Evolutionary conservation across 1,284 basidiomycete species (phyloP).

Genomic region (Exobasidium cylindrosporum): DNA sequence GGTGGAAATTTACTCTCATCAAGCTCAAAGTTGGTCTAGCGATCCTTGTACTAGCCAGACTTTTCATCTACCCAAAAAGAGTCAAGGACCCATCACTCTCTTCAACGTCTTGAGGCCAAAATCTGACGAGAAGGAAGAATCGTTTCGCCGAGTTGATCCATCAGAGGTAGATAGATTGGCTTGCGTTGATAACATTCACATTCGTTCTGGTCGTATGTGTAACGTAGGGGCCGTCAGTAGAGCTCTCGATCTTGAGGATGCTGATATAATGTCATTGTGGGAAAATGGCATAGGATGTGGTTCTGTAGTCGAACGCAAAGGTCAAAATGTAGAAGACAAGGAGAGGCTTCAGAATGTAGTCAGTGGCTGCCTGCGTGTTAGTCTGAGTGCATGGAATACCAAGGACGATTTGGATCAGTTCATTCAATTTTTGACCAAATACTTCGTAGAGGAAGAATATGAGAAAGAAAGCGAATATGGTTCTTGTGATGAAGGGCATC

Average conservation of each 20-base stretch:
- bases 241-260: constrained; percentile 23
- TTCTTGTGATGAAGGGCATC: constrained; percentile 19
- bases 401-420: constrained; percentile 30
- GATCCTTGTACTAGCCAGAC: background rate
- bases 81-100: constrained; percentile 33
- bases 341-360: constrained; percentile 3
- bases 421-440: constrained; percentile 27
- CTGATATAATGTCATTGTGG: constrained; percentile 28
- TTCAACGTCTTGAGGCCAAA: constrained; percentile 29
- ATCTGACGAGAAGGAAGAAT: background rate
- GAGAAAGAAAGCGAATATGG: constrained; percentile 21
- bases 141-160: constrained; percentile 20
- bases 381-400: constrained; percentile 32
- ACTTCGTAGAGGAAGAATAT: constrained; percentile 20
- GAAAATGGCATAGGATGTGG: constrained; percentile 38
- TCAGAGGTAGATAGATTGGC: constrained; percentile 36
- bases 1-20: constrained; percentile 18
- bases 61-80: constrained; percentile 1
- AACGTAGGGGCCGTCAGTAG: constrained; percentile 35
- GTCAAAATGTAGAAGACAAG: background rate
- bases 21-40: background rate
- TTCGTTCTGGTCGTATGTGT: constrained; percentile 41
- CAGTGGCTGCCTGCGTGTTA: constrained; percentile 27
- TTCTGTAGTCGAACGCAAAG: constrained; percentile 13
- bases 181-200: constrained; percentile 35